phyloP scores from a whole-genome alignment of 2,329 filamentous ascomycete genomes.

The Aspergillus quadricinctus region DNA sequence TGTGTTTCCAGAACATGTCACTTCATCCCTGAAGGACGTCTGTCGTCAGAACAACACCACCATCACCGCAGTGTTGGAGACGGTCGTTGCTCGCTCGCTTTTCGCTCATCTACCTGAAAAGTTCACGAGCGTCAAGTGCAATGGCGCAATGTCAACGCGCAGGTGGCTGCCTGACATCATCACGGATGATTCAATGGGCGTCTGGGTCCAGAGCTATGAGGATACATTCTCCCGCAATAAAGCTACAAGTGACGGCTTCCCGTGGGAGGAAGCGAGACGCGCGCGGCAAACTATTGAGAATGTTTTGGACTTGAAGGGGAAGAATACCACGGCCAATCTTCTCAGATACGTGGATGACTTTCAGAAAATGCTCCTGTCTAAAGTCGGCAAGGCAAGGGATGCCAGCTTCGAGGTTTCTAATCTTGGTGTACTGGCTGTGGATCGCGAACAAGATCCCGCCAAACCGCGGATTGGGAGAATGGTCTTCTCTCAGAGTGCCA shows the following conservation, averaged over 20 bases:
- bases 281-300: constrained; percentile 27
- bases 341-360: constrained; percentile 41
- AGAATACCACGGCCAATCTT: constrained; percentile 33
- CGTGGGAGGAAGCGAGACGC: constrained; percentile 32
- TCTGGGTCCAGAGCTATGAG: constrained; percentile 33
- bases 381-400: constrained; percentile 36
- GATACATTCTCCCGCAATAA: constrained; percentile 25
- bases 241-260: constrained; percentile 18
- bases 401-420: constrained; percentile 46
- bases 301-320: constrained; percentile 23
- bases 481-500: constrained; percentile 44
- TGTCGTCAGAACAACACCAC: constrained; percentile 39
- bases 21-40: constrained; percentile 25
- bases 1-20: constrained; percentile 26
- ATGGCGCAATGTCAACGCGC: constrained; percentile 37
- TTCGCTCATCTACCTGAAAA: constrained; percentile 28
- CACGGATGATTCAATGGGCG: constrained; percentile 35
- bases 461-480: constrained; percentile 35
- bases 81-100: constrained; percentile 35
- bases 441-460: constrained; percentile 4
- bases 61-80: constrained; percentile 40
- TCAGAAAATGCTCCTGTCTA: constrained; percentile 31
- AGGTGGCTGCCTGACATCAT: constrained; percentile 33
- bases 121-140: constrained; percentile 29
- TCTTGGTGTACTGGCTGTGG: constrained; percentile 34